Evolutionary conservation across 1,284 basidiomycete genomes (phyloP), one percentile per base, ranked within the genome.

Genomic region (Fomitopsis betulina): DNA sequence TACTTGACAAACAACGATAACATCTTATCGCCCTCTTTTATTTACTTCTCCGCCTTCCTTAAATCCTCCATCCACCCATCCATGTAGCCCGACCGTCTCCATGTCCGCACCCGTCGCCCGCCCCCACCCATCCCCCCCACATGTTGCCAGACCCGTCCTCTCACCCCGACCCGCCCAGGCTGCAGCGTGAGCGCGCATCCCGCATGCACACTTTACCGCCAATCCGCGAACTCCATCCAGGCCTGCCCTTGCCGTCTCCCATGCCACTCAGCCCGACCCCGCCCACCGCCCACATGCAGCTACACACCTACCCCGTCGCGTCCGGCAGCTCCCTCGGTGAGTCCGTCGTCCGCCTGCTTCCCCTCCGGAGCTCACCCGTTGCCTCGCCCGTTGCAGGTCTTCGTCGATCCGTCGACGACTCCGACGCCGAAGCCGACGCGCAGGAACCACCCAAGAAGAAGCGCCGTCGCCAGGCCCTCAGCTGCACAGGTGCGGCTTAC

Each of bases 381-480:
- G n/a, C 19, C 49, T 25, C 33, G 37, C 12, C 19, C 45, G 21
- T 27, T 53, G 33, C 57, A 67, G 69, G 65, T 27, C 56, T 62
- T 43, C 65, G 64, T 23, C 58, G 60, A 21, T 63, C 61, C 25
- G 63, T 65, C 9, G 68, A 71, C 49, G 83, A 84, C 38, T 82
- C 81, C 45, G 78, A 77, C 55, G 67, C 68, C 12, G 84, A 86
- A 47, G 73, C 67, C 39, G 79, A 84, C 49, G 63, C 67, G 5
- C 77, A 76, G 55, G 78, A 77, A 23, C 85, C 82, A 12, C 85
- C 83, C 32, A 89, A 89, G 76, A 89, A 89, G 80, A 89, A 87
- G 70, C 76, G 88, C 54, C 77, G 87, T 56, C 75, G 88, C 56
- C 88, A 90, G 67, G 86, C 87, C 39, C 72, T 90, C 64, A 90